These are phyloP conservation scores for Ramalina peruviana DNA, from an alignment of 495 filamentous ascomycete genomes.

Conservation along the genomic window DNA sequence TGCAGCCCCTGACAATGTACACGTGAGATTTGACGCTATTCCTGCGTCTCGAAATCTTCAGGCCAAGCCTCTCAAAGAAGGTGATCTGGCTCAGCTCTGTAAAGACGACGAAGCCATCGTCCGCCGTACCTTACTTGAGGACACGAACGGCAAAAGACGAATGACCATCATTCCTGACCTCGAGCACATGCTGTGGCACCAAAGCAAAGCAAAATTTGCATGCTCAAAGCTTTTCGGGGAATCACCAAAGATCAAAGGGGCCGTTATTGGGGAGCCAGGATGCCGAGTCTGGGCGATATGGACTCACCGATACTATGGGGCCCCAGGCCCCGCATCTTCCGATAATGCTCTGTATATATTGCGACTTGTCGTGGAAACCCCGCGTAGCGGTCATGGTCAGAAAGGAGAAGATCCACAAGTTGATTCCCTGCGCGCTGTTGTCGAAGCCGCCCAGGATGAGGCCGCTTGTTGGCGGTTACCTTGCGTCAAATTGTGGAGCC, in stretches of 20 bases:
- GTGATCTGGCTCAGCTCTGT: slow-evolving; percentile 2
- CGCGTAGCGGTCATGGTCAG: no score
- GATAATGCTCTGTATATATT: slow-evolving; percentile 8
- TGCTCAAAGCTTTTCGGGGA: slow-evolving; percentile 3
- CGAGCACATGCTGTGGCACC: slow-evolving; percentile 12
- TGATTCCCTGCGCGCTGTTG: slow-evolving; percentile 3
- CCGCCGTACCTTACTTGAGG: not conserved
- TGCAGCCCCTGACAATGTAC: not conserved
- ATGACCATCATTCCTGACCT: slow-evolving; percentile 7
- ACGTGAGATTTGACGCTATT: slow-evolving; percentile 1
- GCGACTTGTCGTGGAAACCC: slow-evolving; percentile 6
- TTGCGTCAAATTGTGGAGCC: slow-evolving; percentile 12
- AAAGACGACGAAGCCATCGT: slow-evolving; percentile 8
- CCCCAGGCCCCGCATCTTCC: not conserved
- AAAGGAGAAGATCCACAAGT: slow-evolving; percentile 1
- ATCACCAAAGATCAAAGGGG: slow-evolving; percentile 3
- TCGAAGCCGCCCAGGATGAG: slow-evolving; percentile 11
- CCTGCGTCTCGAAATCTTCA: not conserved
- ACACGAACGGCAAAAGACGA: not conserved
- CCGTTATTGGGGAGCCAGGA: not conserved
- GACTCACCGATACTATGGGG: slow-evolving; percentile 6
- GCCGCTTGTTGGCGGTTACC: slow-evolving; percentile 11
- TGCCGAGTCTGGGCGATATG: slow-evolving; percentile 6
- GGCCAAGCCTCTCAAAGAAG: not conserved
- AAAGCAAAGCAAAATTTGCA: slow-evolving; percentile 6